Evolutionary conservation across 306 rosid genomes (phyloP).

Genomic region (Cucumis cinereus): DNA sequence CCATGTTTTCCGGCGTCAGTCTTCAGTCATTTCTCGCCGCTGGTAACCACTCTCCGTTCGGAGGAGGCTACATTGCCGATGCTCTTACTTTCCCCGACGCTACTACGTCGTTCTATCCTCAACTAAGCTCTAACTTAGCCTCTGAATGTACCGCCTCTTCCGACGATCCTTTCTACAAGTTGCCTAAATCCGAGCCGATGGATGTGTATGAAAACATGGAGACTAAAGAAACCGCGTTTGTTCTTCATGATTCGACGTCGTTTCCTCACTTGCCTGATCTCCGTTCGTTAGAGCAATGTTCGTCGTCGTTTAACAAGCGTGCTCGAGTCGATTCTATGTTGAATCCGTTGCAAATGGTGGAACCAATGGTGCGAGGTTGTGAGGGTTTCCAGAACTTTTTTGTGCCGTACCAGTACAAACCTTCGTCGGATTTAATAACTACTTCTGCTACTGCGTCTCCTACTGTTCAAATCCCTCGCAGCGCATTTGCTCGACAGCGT

Average conservation of each 20-base stretch:
- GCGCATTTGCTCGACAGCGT: slow-evolving; percentile 38
- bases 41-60: slow-evolving; percentile 8
- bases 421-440: neutral
- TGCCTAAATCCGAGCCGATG: slow-evolving; percentile 24
- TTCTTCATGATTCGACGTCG: neutral
- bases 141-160: neutral
- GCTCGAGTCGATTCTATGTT: slow-evolving; percentile 4
- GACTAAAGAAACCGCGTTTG: neutral
- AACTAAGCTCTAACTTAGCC: neutral
- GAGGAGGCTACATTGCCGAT: neutral
- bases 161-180: neutral
- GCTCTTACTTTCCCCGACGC: slow-evolving; percentile 6
- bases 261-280: slow-evolving; percentile 38
- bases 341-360: slow-evolving; percentile 1
- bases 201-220: neutral
- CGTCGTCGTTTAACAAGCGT: slow-evolving; percentile 17
- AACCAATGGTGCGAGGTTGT: slow-evolving; percentile 6
- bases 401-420: neutral
- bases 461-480: slow-evolving; percentile 3
- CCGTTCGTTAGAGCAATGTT: slow-evolving; percentile 21
- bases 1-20: slow-evolving; percentile 38
- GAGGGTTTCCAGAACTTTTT: neutral
- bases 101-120: neutral
- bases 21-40: slow-evolving; percentile 35
- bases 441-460: neutral